Evolutionary conservation across 2,329 filamentous ascomycete genomes (phyloP).

Genomic region (Penicillium sumatraense): DNA sequence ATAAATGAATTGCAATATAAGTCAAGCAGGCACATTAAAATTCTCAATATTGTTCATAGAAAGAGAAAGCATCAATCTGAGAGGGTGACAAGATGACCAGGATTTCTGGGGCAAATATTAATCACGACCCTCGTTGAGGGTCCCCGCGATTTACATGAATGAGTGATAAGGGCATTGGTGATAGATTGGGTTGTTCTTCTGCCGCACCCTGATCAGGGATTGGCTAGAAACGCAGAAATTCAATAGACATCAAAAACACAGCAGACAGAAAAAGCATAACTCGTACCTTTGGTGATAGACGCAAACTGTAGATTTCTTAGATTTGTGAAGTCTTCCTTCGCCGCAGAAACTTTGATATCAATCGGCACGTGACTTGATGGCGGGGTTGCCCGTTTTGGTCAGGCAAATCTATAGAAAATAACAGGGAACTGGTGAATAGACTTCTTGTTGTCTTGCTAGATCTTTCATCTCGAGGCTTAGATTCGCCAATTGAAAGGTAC

Average conservation of each 20-base stretch:
- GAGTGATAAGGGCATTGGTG: slow-evolving; percentile 19
- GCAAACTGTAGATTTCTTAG: slow-evolving; percentile 14
- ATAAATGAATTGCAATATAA: not conserved
- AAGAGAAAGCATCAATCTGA: no score
- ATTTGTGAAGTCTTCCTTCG: slow-evolving; percentile 14
- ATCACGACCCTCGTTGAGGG: not conserved
- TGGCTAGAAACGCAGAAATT: not conserved
- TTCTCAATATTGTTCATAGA: no score
- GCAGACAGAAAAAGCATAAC: not conserved
- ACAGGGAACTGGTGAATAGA: not conserved
- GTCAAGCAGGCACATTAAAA: no score
- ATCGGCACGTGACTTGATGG: slow-evolving; percentile 26
- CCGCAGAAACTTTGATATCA: slow-evolving; percentile 32
- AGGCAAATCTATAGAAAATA: not conserved
- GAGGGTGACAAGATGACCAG: no score
- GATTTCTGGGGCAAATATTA: no score
- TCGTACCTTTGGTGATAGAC: slow-evolving; percentile 24
- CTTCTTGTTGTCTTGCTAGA: no score
- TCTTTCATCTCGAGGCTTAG: no score
- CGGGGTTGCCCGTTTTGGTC: slow-evolving; percentile 12
- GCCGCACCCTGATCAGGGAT: not conserved
- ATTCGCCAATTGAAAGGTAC: no score
- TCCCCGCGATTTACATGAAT: slow-evolving; percentile 11
- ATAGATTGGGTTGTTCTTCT: not conserved
- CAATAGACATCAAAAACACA: no score